Evolutionary conservation across 805 yeast genomes (phyloP).

Genomic region (Saturnispora ahearnii): DNA sequence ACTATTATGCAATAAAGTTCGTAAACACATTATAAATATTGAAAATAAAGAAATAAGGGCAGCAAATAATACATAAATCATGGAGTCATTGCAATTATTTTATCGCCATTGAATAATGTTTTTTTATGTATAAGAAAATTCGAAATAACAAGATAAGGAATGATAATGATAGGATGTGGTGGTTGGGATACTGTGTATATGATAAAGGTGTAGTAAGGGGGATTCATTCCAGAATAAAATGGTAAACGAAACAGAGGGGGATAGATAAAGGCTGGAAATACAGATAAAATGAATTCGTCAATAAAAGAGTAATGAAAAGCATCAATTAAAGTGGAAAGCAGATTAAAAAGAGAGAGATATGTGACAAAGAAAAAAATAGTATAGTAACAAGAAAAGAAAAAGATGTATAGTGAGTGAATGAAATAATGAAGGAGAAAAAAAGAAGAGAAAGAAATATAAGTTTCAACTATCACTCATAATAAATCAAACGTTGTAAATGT

Average conservation of each 20-base stretch:
- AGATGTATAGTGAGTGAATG: neutral
- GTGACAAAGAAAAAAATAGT: neutral
- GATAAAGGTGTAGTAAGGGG: neutral
- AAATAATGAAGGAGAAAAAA: neutral
- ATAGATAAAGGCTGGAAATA: neutral
- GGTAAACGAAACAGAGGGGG: neutral
- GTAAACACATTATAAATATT: too few species aligned
- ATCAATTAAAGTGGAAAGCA: constrained; percentile 7
- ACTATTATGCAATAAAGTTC: too few species aligned
- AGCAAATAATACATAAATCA: too few species aligned
- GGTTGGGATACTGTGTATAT: neutral
- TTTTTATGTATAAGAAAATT: neutral
- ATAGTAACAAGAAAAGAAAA: neutral
- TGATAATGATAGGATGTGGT: neutral
- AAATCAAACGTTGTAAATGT: constrained; percentile 22
- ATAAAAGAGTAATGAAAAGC: constrained; percentile 4
- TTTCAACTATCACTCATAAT: neutral
- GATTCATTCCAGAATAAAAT: neutral
- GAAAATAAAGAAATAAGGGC: too few species aligned
- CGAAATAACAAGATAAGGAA: neutral
- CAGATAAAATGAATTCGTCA: constrained; percentile 4
- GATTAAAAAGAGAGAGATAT: constrained; percentile 1
- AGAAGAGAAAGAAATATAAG: neutral
- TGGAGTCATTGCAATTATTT: too few species aligned
- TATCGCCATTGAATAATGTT: too few species aligned